phyloP scores from a whole-genome alignment of 306 rosid species.

The Leucaena leucocephala region DNA sequence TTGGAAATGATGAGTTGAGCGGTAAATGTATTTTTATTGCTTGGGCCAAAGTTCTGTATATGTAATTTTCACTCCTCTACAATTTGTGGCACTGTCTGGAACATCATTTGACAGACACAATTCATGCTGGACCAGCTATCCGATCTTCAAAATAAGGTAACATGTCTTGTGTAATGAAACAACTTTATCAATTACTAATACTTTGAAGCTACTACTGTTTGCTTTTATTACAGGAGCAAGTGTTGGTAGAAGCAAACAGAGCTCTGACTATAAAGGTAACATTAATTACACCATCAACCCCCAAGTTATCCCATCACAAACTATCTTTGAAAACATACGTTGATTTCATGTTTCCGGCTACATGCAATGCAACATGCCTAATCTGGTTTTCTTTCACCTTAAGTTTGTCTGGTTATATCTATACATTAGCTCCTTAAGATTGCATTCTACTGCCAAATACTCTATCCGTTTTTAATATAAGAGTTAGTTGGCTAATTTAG shows the following conservation, averaged over 20 bases:
- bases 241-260: constrained; percentile 82
- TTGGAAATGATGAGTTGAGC: neutral
- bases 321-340: neutral
- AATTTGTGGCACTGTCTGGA: constrained; percentile 2
- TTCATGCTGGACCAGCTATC: constrained; percentile 89
- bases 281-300: neutral
- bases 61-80: no score
- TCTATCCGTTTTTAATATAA: no score
- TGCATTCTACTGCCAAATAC: neutral
- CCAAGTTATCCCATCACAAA: neutral
- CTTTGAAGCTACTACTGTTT: constrained; percentile 19
- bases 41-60: no score
- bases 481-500: no score
- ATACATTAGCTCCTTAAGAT: neutral
- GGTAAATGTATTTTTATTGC: neutral
- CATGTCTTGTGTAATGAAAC: neutral
- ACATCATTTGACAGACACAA: constrained; percentile 77
- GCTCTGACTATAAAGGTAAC: constrained; percentile 74
- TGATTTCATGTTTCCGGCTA: neutral
- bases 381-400: no score
- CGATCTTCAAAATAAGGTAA: constrained; percentile 93
- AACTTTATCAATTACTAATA: constrained; percentile 25
- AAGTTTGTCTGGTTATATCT: neutral
- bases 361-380: no score
- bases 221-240: constrained; percentile 63